phyloP scores from a whole-genome alignment of 257 asterid genomes.

The Jaltomata sinuosa region DNA sequence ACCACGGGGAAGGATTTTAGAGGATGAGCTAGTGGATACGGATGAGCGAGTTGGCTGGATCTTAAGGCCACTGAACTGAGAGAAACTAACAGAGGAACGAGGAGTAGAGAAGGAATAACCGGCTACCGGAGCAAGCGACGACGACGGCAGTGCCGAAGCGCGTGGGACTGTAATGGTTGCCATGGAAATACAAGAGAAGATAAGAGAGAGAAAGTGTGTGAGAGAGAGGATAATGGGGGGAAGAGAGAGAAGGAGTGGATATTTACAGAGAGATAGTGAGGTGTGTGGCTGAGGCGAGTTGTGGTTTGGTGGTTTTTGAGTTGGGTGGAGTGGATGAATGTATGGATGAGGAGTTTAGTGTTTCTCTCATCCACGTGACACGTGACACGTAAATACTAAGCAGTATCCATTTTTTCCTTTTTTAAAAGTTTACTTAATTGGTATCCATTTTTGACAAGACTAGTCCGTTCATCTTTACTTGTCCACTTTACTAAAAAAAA shows the following conservation, averaged over 20 bases:
- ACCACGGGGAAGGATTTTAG: constrained; percentile 32
- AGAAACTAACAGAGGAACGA: constrained; percentile 39
- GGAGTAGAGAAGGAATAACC: constrained; percentile 21
- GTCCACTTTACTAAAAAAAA: too few relatives aligned
- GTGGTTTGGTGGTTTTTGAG: background rate
- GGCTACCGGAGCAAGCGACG: constrained; percentile 35
- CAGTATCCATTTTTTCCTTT: too few relatives aligned
- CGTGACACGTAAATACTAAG: too few relatives aligned
- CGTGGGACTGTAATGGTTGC: constrained; percentile 70
- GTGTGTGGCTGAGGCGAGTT: constrained; percentile 18
- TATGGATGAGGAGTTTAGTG: constrained; percentile 4
- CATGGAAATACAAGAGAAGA: constrained; percentile 32
- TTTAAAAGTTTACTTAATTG: too few relatives aligned
- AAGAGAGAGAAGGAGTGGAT: constrained; percentile 1
- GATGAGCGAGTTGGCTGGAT: constrained; percentile 44
- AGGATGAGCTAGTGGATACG: constrained; percentile 21
- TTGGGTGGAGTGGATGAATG: background rate
- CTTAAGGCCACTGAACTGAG: constrained; percentile 58
- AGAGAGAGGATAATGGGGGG: background rate
- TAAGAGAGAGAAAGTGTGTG: background rate
- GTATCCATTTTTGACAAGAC: too few relatives aligned
- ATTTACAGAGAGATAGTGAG: constrained; percentile 4
- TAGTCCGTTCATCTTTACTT: too few relatives aligned
- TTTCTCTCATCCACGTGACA: background rate
- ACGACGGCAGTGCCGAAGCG: constrained; percentile 44